These are phyloP conservation scores for Colletotrichum sp. DNA, from an alignment of 2,329 filamentous ascomycete species.

Conservation along the genomic window DNA sequence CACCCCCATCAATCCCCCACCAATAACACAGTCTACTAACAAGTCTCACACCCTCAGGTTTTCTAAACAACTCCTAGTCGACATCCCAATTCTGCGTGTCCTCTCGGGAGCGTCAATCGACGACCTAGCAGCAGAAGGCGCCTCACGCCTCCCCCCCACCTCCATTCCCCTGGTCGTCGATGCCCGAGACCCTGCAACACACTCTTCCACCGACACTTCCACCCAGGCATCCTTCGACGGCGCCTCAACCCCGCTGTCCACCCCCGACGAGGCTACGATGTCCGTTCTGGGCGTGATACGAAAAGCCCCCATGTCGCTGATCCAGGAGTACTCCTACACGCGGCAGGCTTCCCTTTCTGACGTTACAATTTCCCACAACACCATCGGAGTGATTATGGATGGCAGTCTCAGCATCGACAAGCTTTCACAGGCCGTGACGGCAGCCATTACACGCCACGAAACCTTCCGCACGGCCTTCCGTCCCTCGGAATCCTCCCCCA, in stretches of 20 bases:
- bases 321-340: not conserved
- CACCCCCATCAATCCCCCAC: conserved; percentile 36
- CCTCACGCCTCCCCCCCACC: not conserved
- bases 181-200: not conserved
- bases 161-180: not conserved
- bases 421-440: conserved; percentile 37
- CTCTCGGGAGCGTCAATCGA: conserved; percentile 33
- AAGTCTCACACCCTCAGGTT: conserved; percentile 29
- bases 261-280: not conserved
- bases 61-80: conserved; percentile 43
- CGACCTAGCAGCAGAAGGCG: not conserved
- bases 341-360: conserved; percentile 38
- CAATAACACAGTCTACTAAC: not conserved
- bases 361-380: conserved; percentile 46
- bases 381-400: conserved; percentile 28
- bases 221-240: not conserved
- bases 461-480: conserved; percentile 35
- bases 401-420: conserved; percentile 36
- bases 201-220: not conserved
- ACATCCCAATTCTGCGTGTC: conserved; percentile 52
- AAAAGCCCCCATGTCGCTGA: not conserved
- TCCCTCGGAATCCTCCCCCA: not conserved
- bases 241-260: not conserved
- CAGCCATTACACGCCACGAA: conserved; percentile 34
- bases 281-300: not conserved